Conservation (phyloP, 441 rosid genomes). For the Croton laevigatus region DNA sequence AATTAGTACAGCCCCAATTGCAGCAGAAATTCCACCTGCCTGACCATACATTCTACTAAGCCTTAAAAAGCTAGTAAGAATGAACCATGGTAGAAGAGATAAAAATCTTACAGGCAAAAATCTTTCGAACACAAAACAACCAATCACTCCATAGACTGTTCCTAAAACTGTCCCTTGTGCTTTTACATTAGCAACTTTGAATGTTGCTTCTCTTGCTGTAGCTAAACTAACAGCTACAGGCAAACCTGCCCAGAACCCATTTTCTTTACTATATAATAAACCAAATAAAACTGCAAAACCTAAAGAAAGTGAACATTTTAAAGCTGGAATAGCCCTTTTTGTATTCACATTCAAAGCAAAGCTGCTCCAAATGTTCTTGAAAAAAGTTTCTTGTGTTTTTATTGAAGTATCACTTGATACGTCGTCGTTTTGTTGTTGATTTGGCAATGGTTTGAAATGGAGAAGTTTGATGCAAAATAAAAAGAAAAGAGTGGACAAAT, state of each 20-base stretch:
- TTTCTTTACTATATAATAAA: conserved; percentile 53
- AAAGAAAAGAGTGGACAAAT: conserved; percentile 67
- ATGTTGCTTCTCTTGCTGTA: conserved; percentile 65
- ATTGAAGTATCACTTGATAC: conserved; percentile 18
- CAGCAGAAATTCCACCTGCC: conserved; percentile 82
- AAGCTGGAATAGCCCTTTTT: conserved; percentile 47
- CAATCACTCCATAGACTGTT: conserved; percentile 76
- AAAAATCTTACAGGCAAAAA: conserved; percentile 60
- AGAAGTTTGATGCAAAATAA: conserved; percentile 67
- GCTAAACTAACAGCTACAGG: conserved; percentile 68
- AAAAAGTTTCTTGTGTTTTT: conserved; percentile 16
- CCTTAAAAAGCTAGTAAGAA: conserved; percentile 58
- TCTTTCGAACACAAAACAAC: conserved; percentile 66
- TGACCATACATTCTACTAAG: conserved; percentile 73
- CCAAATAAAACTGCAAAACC: conserved; percentile 73
- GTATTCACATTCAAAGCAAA: conserved; percentile 25
- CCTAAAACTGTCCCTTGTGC: conserved; percentile 95
- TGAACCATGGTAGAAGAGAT: conserved; percentile 83
- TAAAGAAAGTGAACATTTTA: conserved; percentile 62
- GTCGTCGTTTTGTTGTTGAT: conserved; percentile 25
- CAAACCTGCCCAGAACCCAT: conserved; percentile 81
- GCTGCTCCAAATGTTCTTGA: conserved; percentile 22
- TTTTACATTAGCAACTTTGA: conserved; percentile 67
- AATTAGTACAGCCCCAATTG: conserved; percentile 72
- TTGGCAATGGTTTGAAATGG: conserved; percentile 34